These are phyloP conservation scores for Lecanoromycetidae sp. DNA, from an alignment of 2,329 filamentous ascomycete genomes.

Conservation along the genomic window DNA sequence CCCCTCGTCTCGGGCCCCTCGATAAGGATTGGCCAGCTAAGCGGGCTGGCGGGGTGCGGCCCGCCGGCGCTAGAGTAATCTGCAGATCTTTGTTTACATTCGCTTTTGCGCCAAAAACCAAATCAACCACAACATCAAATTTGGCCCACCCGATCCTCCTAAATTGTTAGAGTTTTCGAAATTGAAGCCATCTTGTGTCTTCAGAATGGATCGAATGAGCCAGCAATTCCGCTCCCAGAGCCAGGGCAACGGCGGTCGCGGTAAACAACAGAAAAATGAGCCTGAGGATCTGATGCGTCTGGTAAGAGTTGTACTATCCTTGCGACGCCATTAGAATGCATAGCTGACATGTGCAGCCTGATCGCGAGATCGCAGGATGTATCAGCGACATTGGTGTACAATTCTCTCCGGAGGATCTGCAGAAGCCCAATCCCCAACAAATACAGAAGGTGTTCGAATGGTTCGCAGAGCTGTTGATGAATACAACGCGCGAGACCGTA, in stretches of 20 bases:
- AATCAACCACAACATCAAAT: neutral
- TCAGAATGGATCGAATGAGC: conserved; percentile 33
- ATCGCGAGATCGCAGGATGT: conserved; percentile 81
- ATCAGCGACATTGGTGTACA: conserved; percentile 93
- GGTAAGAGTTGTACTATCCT: conserved; percentile 28
- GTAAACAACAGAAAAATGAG: conserved; percentile 45
- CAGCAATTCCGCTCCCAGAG: conserved; percentile 35
- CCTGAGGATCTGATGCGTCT: conserved; percentile 47
- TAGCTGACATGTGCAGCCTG: conserved; percentile 34
- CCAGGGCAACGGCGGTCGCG: conserved; percentile 31
- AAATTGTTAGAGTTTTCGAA: no score
- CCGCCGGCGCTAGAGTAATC: neutral
- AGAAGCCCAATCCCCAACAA: conserved; percentile 86
- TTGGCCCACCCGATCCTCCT: neutral
- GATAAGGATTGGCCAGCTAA: no score
- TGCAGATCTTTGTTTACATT: conserved; percentile 1
- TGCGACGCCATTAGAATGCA: neutral
- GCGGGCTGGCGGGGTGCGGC: no score
- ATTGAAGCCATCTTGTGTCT: no score
- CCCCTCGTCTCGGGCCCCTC: no score
- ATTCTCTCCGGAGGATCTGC: conserved; percentile 73
- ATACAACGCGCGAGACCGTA: conserved; percentile 82
- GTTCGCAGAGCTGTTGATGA: conserved; percentile 89
- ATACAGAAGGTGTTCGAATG: conserved; percentile 98
- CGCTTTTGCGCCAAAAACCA: neutral